phyloP scores from a whole-genome alignment of 2,329 filamentous ascomycete genomes.

The Colletotrichum camelliae region DNA sequence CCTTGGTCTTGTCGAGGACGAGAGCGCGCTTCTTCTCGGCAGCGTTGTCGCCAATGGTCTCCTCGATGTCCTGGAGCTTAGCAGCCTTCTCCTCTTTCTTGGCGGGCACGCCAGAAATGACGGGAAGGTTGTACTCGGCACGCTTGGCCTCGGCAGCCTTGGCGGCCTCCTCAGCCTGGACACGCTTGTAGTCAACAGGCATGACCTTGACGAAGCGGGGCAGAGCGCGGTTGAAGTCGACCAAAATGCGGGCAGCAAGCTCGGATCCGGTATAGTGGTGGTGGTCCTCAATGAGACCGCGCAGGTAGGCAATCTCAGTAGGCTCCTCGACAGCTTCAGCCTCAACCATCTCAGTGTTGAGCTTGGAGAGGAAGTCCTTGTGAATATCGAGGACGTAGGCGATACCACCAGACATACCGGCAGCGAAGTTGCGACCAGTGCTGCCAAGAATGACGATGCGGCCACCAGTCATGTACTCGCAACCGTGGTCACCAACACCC shows the following conservation, averaged over 20 bases:
- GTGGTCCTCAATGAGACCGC: slow-evolving; percentile 92
- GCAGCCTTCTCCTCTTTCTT: slow-evolving; percentile 72
- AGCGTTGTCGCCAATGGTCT: slow-evolving; percentile 83
- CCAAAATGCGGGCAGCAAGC: slow-evolving; percentile 86
- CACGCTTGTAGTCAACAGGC: slow-evolving; percentile 94
- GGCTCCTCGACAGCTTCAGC: slow-evolving; percentile 84
- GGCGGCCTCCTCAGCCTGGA: slow-evolving; percentile 82
- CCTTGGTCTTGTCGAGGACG: slow-evolving; percentile 95
- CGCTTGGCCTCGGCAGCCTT: slow-evolving; percentile 88
- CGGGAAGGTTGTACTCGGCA: slow-evolving; percentile 80
- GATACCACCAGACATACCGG: slow-evolving; percentile 98
- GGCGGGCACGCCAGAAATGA: slow-evolving; percentile 72
- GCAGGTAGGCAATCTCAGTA: slow-evolving; percentile 86
- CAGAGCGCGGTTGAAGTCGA: slow-evolving; percentile 94
- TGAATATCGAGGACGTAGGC: slow-evolving; percentile 92
- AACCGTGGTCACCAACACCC: slow-evolving; percentile 94
- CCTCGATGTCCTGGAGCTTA: slow-evolving; percentile 83
- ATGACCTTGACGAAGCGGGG: slow-evolving; percentile 92
- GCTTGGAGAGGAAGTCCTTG: slow-evolving; percentile 88
- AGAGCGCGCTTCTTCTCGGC: slow-evolving; percentile 89
- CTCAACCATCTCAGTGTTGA: slow-evolving; percentile 98
- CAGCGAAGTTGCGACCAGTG: slow-evolving; percentile 95
- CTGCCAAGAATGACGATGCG: slow-evolving; percentile 85
- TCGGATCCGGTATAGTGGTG: slow-evolving; percentile 98
- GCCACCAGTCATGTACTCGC: slow-evolving; percentile 99